Percentiles rank a stretch among this genome's conserved stretches.
phyloP scores from a whole-genome alignment of 2,329 filamentous ascomycete species.

The Talaromyces sp. region DNA sequence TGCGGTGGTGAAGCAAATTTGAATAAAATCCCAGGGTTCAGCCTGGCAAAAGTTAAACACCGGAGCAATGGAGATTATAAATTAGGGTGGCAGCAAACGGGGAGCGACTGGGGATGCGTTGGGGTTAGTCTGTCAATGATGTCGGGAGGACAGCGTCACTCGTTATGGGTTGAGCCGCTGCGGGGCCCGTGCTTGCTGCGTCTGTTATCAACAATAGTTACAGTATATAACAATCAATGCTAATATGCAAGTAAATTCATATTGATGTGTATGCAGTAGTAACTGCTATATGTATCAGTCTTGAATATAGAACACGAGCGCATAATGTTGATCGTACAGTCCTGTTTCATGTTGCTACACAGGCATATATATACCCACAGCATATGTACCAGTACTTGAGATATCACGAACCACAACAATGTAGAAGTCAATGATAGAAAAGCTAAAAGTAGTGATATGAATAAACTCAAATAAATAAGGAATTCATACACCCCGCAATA shows the following conservation, averaged over 20 bases:
- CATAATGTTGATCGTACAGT: background rate
- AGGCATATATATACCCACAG: too few species aligned
- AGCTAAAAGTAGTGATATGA: too few species aligned
- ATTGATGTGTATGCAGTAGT: background rate
- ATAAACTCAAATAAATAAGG: too few species aligned
- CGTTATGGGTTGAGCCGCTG: background rate
- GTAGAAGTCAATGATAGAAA: too few species aligned
- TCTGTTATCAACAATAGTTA: too few species aligned
- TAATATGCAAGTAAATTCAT: too few species aligned
- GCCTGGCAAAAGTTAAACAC: background rate
- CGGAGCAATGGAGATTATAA: background rate
- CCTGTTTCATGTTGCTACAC: too few species aligned
- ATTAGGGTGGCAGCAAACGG: background rate
- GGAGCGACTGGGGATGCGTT: background rate
- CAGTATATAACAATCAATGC: too few species aligned
- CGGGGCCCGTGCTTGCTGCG: background rate
- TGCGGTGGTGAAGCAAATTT: background rate
- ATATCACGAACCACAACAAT: too few species aligned
- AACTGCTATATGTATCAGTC: too few species aligned
- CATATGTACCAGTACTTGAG: too few species aligned
- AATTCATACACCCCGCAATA: too few species aligned
- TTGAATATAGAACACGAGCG: background rate
- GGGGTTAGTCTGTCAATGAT: background rate
- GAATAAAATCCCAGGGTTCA: background rate
- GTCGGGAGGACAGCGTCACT: background rate